Conservation (phyloP, 2,329 filamentous ascomycete genomes). For the Epichloe aotearoae region DNA sequence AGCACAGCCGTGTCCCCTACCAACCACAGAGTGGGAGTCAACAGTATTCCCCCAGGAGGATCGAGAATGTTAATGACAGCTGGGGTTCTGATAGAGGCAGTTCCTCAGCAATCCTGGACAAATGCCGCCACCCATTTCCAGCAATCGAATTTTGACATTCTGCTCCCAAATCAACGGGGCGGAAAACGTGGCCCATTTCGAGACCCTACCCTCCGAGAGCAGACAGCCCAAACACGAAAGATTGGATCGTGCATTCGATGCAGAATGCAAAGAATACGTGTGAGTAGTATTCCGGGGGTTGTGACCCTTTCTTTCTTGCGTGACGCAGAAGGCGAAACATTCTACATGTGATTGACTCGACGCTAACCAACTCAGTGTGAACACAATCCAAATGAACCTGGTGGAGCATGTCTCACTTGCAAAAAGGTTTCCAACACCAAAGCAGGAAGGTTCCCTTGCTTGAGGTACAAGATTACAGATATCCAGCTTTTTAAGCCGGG, state of each 20-base stretch:
- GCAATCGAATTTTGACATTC: slow-evolving; percentile 16
- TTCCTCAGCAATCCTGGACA: background rate
- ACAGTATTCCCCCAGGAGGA: background rate
- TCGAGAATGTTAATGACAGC: background rate
- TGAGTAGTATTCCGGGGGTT: slow-evolving; percentile 22
- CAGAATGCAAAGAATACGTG: slow-evolving; percentile 48
- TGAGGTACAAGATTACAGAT: slow-evolving; percentile 48
- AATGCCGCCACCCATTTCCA: slow-evolving; percentile 6
- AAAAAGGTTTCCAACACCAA: slow-evolving; percentile 33
- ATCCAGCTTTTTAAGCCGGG: slow-evolving; percentile 44
- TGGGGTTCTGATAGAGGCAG: background rate
- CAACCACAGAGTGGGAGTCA: background rate
- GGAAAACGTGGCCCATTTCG: slow-evolving; percentile 40
- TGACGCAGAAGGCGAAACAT: background rate
- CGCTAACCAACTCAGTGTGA: slow-evolving; percentile 31
- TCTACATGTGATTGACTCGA: background rate
- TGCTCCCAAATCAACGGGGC: slow-evolving; percentile 18
- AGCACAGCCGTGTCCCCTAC: background rate
- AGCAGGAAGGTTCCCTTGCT: slow-evolving; percentile 40
- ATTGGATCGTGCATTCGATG: slow-evolving; percentile 48
- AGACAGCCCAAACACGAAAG: slow-evolving; percentile 43
- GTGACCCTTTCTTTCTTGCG: background rate
- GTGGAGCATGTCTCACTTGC: slow-evolving; percentile 39
- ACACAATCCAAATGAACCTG: slow-evolving; percentile 31
- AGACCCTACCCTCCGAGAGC: slow-evolving; percentile 34